Percentiles rank a stretch among this genome's conserved stretches.
Evolutionary conservation across 1,284 basidiomycete species (phyloP).

Genomic region (Microbotryomycetes sp.): DNA sequence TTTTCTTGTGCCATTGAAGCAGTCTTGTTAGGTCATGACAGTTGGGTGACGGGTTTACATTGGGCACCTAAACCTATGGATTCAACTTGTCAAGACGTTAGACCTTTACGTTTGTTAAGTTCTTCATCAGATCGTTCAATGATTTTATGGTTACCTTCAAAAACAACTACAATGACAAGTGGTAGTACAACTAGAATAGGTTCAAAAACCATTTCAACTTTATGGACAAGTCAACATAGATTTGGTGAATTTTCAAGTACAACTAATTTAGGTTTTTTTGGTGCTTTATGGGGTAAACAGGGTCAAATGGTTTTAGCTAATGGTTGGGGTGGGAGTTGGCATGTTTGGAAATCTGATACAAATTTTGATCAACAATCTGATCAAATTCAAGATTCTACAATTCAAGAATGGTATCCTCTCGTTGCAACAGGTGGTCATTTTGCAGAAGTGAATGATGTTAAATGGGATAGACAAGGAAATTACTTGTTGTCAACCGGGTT

Average conservation of each 20-base stretch:
- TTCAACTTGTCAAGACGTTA: slow-evolving; percentile 28
- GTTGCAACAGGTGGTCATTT: slow-evolving; percentile 76
- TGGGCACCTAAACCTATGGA: slow-evolving; percentile 56
- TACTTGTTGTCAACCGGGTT: slow-evolving; percentile 79
- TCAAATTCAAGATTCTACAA: slow-evolving; percentile 45
- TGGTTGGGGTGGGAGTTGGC: slow-evolving; percentile 89
- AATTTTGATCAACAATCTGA: slow-evolving; percentile 18
- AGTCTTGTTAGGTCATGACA: slow-evolving; percentile 84
- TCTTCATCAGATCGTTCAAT: slow-evolving; percentile 87
- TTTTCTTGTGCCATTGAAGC: slow-evolving; percentile 71
- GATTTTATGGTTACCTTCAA: slow-evolving; percentile 75
- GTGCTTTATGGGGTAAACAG: slow-evolving; percentile 62
- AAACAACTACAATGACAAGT: not conserved
- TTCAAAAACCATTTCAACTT: slow-evolving; percentile 49
- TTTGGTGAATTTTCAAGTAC: slow-evolving; percentile 88
- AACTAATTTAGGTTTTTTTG: slow-evolving; percentile 68
- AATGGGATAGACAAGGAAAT: slow-evolving; percentile 76
- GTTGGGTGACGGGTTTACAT: slow-evolving; percentile 74
- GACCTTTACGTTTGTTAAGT: slow-evolving; percentile 60
- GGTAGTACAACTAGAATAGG: not conserved
- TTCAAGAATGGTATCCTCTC: slow-evolving; percentile 61
- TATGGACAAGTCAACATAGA: slow-evolving; percentile 82
- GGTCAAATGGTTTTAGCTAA: slow-evolving; percentile 66
- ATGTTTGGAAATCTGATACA: slow-evolving; percentile 58
- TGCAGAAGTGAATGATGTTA: slow-evolving; percentile 65